These are phyloP conservation scores for Theobroma cacao DNA, from an alignment of 345 rosid genomes.

Conservation along the genomic window DNA sequence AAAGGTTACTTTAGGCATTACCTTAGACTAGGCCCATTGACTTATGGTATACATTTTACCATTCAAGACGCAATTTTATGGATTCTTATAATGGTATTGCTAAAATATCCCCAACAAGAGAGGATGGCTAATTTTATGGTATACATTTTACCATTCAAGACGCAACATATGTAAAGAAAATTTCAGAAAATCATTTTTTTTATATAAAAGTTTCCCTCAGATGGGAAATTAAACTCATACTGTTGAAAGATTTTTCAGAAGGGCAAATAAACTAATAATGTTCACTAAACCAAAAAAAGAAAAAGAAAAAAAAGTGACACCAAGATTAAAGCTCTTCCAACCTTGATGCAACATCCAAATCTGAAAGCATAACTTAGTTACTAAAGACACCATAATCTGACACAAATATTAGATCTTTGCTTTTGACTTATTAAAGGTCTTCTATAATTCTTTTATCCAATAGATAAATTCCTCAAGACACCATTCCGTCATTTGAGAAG, in stretches of 20 bases:
- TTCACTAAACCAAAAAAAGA: not conserved
- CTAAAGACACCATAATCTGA: not conserved
- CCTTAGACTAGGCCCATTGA: not conserved
- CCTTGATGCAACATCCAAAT: not conserved
- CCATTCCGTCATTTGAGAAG: constrained; percentile 17
- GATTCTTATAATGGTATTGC: not conserved
- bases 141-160: not conserved
- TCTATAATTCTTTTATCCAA: constrained; percentile 10
- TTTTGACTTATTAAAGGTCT: constrained; percentile 3
- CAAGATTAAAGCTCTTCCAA: not conserved
- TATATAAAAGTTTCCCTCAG: not conserved
- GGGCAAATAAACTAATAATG: not conserved
- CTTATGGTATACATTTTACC: too few relatives aligned
- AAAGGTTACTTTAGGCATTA: not conserved
- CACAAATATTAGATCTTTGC: not conserved
- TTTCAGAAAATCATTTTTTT: not conserved
- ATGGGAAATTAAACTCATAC: not conserved
- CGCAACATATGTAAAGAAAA: not conserved
- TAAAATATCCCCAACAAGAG: not conserved
- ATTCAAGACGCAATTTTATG: too few relatives aligned
- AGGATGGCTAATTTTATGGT: not conserved
- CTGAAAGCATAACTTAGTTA: not conserved
- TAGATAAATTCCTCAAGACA: not conserved
- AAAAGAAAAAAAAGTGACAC: not conserved
- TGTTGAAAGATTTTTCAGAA: not conserved